phyloP scores from a whole-genome alignment of 2,329 filamentous ascomycete genomes.

The Epicoccum sorghinum region DNA sequence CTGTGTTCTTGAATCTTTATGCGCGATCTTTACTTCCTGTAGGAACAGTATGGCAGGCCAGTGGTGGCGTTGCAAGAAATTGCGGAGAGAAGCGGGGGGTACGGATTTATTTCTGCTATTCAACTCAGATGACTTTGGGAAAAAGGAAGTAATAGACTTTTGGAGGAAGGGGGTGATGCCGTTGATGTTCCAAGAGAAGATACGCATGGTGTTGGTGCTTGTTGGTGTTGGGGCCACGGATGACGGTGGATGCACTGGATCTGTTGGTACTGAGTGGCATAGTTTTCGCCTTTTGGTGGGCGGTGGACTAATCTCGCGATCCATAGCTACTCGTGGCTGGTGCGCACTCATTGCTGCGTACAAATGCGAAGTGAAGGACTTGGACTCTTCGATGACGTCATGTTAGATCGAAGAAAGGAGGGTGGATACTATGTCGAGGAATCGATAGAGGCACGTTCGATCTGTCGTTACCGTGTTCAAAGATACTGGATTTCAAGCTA shows the following conservation, averaged over 20 bases:
- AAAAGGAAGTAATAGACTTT: slow-evolving; percentile 51
- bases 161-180: slow-evolving; percentile 53
- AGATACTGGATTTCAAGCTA: too few relatives aligned
- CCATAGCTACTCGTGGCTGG: too few relatives aligned
- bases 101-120: neutral
- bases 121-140: slow-evolving; percentile 19
- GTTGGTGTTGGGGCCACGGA: neutral
- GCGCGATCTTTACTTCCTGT: slow-evolving; percentile 58
- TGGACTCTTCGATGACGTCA: too few relatives aligned
- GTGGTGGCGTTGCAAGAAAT: slow-evolving; percentile 52
- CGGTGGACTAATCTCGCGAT: slow-evolving; percentile 5
- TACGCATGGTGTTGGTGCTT: slow-evolving; percentile 30
- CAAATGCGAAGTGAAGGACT: too few relatives aligned
- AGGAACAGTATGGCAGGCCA: slow-evolving; percentile 55
- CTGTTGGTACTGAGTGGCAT: too few relatives aligned
- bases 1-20: slow-evolving; percentile 48
- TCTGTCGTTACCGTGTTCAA: too few relatives aligned
- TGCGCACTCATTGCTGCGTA: too few relatives aligned
- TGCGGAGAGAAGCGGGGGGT: slow-evolving; percentile 3
- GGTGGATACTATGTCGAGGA: too few relatives aligned
- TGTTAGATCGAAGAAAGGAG: too few relatives aligned
- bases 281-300: neutral
- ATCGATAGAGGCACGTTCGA: too few relatives aligned
- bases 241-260: neutral
- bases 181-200: slow-evolving; percentile 59